phyloP scores from a whole-genome alignment of 2,329 filamentous ascomycete species.

The Ceratocystis papillata region DNA sequence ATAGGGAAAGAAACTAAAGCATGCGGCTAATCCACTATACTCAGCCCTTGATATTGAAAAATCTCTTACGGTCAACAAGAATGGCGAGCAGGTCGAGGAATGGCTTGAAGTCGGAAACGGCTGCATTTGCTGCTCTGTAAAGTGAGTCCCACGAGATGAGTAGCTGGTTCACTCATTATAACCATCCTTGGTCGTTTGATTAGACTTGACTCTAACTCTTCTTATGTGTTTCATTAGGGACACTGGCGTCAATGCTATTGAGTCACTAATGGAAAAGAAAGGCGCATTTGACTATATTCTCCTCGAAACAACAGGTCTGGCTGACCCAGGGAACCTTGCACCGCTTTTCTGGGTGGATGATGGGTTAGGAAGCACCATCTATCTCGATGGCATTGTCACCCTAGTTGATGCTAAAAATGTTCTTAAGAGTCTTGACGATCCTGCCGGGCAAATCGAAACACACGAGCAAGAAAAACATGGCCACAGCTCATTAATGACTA shows the following conservation, averaged over 20 bases:
- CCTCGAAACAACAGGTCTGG: conserved; percentile 88
- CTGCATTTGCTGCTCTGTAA: conserved; percentile 95
- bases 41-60: conserved; percentile 89
- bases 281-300: conserved; percentile 96
- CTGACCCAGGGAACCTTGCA: conserved; percentile 89
- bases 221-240: conserved; percentile 45
- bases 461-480: conserved; percentile 46
- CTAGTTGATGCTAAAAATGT: conserved; percentile 94
- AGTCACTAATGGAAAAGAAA: conserved; percentile 87
- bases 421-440: conserved; percentile 66
- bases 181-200: not conserved
- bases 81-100: conserved; percentile 72
- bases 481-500: conserved; percentile 65
- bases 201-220: not conserved
- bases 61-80: conserved; percentile 79
- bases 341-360: conserved; percentile 98
- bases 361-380: conserved; percentile 86
- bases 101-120: conserved; percentile 96
- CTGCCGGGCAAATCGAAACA: conserved; percentile 43
- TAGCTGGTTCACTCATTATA: not conserved
- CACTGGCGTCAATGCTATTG: conserved; percentile 84
- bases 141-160: conserved; percentile 41
- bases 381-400: conserved; percentile 92
- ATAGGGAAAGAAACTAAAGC: conserved; percentile 23
- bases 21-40: conserved; percentile 13